Conservation (phyloP, 1,284 basidiomycete species). For the Cryptococcus sp. region DNA sequence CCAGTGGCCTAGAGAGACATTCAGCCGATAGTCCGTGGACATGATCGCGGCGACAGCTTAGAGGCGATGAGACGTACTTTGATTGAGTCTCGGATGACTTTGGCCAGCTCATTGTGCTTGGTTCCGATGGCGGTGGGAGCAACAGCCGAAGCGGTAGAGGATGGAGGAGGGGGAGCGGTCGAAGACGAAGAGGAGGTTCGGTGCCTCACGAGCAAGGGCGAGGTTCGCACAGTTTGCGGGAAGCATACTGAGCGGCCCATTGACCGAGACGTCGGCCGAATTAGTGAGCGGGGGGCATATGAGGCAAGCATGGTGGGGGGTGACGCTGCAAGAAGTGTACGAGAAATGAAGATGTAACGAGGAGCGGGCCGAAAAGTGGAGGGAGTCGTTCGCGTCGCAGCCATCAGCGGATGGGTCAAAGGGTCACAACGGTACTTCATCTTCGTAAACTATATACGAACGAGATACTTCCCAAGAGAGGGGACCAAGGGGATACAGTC, state of each 20-base stretch:
- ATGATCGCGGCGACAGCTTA: too few species aligned
- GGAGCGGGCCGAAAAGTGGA: conserved; percentile 4
- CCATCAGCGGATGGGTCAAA: too few species aligned
- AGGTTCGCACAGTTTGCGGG: background rate
- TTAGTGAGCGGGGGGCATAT: background rate
- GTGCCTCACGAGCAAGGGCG: background rate
- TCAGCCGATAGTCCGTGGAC: conserved; percentile 1
- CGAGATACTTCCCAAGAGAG: too few species aligned
- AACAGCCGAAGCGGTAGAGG: background rate
- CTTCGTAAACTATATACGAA: too few species aligned
- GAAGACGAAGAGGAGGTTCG: conserved; percentile 8
- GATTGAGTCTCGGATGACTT: conserved; percentile 64
- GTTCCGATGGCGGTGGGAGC: background rate
- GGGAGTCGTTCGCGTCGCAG: background rate
- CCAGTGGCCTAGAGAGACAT: conserved; percentile 67
- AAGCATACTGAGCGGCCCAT: too few species aligned
- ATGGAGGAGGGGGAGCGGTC: background rate
- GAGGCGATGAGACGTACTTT: conserved; percentile 52
- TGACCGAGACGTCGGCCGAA: background rate
- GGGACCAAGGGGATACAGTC: background rate
- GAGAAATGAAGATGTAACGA: too few species aligned
- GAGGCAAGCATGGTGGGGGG: background rate
- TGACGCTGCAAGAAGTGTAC: too few species aligned
- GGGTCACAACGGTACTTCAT: too few species aligned
- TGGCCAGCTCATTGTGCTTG: conserved; percentile 33